These are phyloP conservation scores for Suillus clintonianus DNA, from an alignment of 768 basidiomycete genomes.

Conservation along the genomic window DNA sequence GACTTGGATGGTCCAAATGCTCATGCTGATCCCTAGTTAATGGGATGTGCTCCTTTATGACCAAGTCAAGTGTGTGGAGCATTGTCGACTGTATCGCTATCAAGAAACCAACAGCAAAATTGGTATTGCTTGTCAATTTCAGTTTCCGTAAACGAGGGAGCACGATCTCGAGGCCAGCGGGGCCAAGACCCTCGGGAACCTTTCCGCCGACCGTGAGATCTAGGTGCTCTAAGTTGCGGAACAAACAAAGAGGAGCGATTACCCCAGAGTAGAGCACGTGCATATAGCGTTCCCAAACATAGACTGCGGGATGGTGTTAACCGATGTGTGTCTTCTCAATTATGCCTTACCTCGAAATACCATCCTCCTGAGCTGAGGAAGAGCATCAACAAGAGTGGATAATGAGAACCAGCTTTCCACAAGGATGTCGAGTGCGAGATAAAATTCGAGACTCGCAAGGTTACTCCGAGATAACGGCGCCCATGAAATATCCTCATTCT, in stretches of 20 bases:
- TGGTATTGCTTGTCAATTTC: neutral
- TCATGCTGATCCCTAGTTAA: neutral
- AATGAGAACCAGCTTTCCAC: neutral
- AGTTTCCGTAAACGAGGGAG: neutral
- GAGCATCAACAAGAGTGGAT: neutral
- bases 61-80: neutral
- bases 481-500: neutral
- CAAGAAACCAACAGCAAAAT: neutral
- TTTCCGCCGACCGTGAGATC: neutral
- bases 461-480: neutral
- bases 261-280: neutral
- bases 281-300: neutral
- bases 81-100: neutral
- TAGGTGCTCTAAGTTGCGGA: neutral
- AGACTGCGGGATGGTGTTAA: neutral
- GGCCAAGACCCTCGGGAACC: neutral
- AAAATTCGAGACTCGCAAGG: neutral
- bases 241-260: neutral
- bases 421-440: neutral
- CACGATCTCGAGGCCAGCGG: neutral
- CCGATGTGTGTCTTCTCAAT: neutral
- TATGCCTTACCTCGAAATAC: neutral
- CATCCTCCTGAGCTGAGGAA: neutral
- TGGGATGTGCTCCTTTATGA: too few species aligned
- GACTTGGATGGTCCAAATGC: neutral